Evolutionary conservation across 2,329 filamentous ascomycete genomes (phyloP).

Genomic region (Cucurbitaria berberidis): DNA sequence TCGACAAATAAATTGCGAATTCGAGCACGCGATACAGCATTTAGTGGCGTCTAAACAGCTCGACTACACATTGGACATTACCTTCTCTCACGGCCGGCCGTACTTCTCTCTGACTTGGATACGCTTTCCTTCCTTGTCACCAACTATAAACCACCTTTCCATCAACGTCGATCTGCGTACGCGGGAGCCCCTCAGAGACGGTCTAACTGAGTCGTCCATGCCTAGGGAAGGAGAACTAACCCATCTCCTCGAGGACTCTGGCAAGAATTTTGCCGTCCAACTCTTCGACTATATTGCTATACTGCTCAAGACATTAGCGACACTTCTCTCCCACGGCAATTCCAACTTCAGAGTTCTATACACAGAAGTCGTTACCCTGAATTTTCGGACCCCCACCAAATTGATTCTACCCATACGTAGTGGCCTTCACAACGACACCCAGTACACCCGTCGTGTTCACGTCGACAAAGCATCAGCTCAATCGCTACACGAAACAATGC

Average conservation of each 20-base stretch:
- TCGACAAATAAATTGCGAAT: constrained; percentile 31
- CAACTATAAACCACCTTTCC: constrained; percentile 34
- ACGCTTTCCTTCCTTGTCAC: constrained; percentile 34
- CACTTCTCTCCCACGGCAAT: constrained; percentile 28
- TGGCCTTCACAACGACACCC: constrained; percentile 17
- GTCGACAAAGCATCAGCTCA: constrained; percentile 28
- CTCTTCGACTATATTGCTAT: constrained; percentile 43
- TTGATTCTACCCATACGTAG: constrained; percentile 15
- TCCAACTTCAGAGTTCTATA: constrained; percentile 30
- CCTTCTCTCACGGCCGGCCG: constrained; percentile 42
- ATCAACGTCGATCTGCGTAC: constrained; percentile 41
- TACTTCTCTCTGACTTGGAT: constrained; percentile 41
- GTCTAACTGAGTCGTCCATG: constrained; percentile 12
- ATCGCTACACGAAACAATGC: constrained; percentile 33
- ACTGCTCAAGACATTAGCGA: constrained; percentile 35
- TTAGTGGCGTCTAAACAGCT: constrained; percentile 32
- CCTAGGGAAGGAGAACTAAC: constrained; percentile 35
- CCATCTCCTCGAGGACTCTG: constrained; percentile 33
- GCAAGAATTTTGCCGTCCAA: constrained; percentile 35
- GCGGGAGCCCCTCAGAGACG: constrained; percentile 30
- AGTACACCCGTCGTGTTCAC: constrained; percentile 22
- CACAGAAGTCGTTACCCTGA: constrained; percentile 35
- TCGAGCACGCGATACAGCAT: constrained; percentile 38
- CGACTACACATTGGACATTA: constrained; percentile 34
- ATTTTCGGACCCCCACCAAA: constrained; percentile 36